Evolutionary conservation across 2,329 filamentous ascomycete genomes (phyloP).

Genomic region (Trichoderma atrobrunneum): DNA sequence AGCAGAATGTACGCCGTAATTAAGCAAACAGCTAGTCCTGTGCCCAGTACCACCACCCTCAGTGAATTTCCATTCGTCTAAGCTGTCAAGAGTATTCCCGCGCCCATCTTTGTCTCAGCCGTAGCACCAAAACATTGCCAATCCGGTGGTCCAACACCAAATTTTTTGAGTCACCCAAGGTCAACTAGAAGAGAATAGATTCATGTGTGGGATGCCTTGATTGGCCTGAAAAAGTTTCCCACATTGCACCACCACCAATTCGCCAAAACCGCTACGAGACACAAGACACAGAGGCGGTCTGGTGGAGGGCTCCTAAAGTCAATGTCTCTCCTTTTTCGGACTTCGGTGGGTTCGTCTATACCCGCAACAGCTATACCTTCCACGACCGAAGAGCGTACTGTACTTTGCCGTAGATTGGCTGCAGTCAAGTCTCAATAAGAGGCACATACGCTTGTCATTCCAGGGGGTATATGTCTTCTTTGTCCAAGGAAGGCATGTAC

Average conservation of each 20-base stretch:
- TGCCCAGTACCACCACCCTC: not conserved
- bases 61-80: not conserved
- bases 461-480: no score
- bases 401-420: not conserved
- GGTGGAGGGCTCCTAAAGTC: not conserved
- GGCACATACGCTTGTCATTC: no score
- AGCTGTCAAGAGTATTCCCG: not conserved
- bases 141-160: not conserved
- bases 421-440: not conserved
- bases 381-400: not conserved
- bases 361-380: not conserved
- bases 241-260: not conserved
- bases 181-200: not conserved
- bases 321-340: not conserved
- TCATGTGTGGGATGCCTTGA: not conserved
- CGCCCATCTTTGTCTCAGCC: not conserved
- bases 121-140: no score
- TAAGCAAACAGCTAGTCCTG: not conserved
- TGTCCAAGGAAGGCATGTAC: not conserved
- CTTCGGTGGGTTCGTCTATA: not conserved
- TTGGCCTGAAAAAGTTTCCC: not conserved
- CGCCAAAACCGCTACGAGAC: not conserved
- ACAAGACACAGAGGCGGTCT: not conserved
- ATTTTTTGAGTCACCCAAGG: not conserved
- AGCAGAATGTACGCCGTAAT: rapidly evolving